Base-by-base conservation (phyloP, 306 rosid genomes). In the Dalbergia cultrata region DNA sequence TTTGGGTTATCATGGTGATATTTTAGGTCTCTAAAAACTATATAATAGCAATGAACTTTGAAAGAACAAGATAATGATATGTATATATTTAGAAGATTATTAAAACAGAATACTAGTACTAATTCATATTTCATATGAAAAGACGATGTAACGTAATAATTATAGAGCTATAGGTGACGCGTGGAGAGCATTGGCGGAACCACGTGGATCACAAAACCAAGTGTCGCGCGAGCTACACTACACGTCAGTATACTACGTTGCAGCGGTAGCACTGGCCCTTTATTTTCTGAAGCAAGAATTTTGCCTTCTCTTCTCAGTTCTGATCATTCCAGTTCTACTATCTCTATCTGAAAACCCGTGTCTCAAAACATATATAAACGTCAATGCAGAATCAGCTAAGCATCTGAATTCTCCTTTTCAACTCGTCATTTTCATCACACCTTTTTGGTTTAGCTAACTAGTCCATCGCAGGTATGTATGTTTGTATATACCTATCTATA, bases 141-240 rank as follows among this genome's bases (percentile, higher is more conserved):
- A 37, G 7, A 37, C 7, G 41, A 37, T 37, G 41, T 4, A 37
- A 37, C 5, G 41, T 37, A 37, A 37, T 7, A 37, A 37, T 37
- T 37, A 37, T 37, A 13, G 54, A 49, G n/a, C 21, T 3, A 9
- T 16, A 54, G 60, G 61, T 14, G 81, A 60, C 34, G 13, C 60
- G 62, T 70, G 78, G 11, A 41, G 13, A 71, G 13, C 54, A 37
- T 1, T 2, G 14, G 3, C 34, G 9, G 2, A 1, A 3, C 63
- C 75, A 77, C 83, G 74, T 81, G 64, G 77, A 37, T 0, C 0
- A 8, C 4, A 9, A 26, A 79, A 60, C 14, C 70, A 85, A 14
- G 74, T 85, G 88, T 72, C 66, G 17, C 50, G 0, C 81, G 43
- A 61, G 83, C 66, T 19, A 12, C 44, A 19, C 22, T 47, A 50